Evolutionary conservation across 2,329 filamentous ascomycete species (phyloP).

Genomic region (Fonsecaea nubica): DNA sequence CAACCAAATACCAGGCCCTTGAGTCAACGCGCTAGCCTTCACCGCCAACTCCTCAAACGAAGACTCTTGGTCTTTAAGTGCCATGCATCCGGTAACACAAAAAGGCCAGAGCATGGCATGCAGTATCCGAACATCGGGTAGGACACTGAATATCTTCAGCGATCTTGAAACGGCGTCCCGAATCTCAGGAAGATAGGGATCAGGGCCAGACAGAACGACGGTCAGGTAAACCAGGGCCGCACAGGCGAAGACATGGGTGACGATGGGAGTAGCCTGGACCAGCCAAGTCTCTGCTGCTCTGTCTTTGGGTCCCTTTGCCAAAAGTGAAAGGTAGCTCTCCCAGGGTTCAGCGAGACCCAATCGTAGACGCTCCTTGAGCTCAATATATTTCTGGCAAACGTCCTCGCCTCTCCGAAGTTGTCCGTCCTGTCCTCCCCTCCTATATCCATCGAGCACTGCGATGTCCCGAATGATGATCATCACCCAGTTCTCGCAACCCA

Average conservation of each 20-base stretch:
- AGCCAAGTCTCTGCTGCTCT: neutral
- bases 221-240: neutral
- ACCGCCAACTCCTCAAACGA: conserved; percentile 4
- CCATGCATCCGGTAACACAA: conserved; percentile 16
- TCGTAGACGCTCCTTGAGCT: conserved; percentile 4
- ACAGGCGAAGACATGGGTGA: neutral
- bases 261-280: neutral
- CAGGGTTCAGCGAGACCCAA: conserved; percentile 1
- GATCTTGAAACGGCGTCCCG: neutral
- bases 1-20: neutral
- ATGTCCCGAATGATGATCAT: conserved; percentile 17
- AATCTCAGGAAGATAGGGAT: neutral
- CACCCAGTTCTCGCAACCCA: conserved; percentile 19
- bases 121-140: conserved; percentile 3
- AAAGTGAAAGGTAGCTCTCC: conserved; percentile 5
- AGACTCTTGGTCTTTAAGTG: conserved; percentile 15
- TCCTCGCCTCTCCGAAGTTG: neutral
- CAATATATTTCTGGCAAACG: neutral
- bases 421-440: neutral
- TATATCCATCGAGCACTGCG: neutral
- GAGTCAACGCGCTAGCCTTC: neutral
- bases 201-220: neutral
- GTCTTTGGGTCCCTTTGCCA: neutral
- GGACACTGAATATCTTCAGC: neutral
- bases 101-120: conserved; percentile 12